Evolutionary conservation across 2,329 filamentous ascomycete genomes (phyloP), one percentile per base, ranked within the genome.

Genomic region (Zalaria obscura): DNA sequence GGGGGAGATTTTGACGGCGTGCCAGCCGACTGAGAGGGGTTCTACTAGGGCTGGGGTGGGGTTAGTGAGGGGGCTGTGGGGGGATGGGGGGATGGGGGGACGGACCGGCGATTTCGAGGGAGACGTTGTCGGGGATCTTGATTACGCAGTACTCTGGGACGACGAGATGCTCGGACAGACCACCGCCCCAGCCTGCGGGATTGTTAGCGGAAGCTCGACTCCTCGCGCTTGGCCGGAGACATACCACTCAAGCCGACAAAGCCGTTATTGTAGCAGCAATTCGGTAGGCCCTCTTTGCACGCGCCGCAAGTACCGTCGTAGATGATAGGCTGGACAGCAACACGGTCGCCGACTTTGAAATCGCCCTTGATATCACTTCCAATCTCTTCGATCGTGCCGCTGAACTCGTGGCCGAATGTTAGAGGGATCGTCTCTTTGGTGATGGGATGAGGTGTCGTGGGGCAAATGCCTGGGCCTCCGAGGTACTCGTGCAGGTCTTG

Each of bases 21-120:
- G 71, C 69, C 69, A 75, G 11, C 67, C 71, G 1, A 75, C 71
- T 3, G 70, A 63, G 0, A 75, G 56, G 2, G 71, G 71, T 49
- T 74, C 71, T 36, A 73, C 62, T 27, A 75, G 58, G 0, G 71
- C 71, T 58, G 34, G 18, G n/a, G 10, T 18, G 9, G n/a, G 18
- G 18, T 18, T 18, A 18, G 18, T 18, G 18, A 18, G 18, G 18
- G 18, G 18, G 4, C 7, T 11, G 28, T 44, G 4, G 39, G 35
- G 27, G 36, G 39, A 31, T 6, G 3, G 18, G 6, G 29, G 25
- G 11, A 8, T 34, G 18, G 9, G 10, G 6, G 26, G 25, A 44
- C 52, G 48, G 36, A 55, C 64, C 62, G 45, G 63, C 69, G 25
- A 72, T 59, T 36, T 74, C 68, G 9, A 74, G 53, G 3, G 65